These are phyloP conservation scores for Aspergillus latus DNA, from an alignment of 2,329 filamentous ascomycete genomes.

Conservation along the genomic window DNA sequence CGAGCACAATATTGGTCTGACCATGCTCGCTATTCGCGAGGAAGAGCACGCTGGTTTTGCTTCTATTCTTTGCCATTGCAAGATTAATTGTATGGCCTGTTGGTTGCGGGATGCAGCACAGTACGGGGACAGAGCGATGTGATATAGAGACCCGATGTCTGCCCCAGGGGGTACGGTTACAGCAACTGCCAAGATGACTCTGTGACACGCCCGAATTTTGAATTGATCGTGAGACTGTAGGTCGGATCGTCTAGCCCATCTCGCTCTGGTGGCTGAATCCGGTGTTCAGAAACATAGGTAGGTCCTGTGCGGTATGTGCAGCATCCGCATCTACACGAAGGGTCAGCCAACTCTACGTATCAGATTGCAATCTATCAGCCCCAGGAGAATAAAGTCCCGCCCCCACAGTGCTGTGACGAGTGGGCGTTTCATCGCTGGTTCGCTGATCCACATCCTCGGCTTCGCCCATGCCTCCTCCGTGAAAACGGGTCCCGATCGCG, in stretches of 20 bases:
- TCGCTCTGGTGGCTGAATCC: too few species aligned
- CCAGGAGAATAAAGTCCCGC: too few species aligned
- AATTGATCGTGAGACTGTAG: neutral
- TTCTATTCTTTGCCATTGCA: neutral
- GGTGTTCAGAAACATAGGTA: too few species aligned
- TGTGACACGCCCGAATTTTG: neutral
- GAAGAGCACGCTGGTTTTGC: constrained; percentile 36
- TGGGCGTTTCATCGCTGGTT: neutral
- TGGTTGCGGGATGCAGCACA: too few species aligned
- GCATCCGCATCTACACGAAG: too few species aligned
- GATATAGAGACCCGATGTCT: neutral
- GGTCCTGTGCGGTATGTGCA: too few species aligned
- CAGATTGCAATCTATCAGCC: too few species aligned
- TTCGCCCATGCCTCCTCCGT: neutral
- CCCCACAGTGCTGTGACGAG: neutral
- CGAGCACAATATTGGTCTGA: constrained; percentile 50
- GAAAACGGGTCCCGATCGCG: neutral
- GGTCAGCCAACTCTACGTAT: neutral
- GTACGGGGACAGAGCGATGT: neutral
- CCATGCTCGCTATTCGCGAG: constrained; percentile 50
- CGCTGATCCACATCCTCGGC: too few species aligned
- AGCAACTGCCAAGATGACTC: neutral
- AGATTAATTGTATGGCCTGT: neutral
- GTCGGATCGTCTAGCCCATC: too few species aligned
- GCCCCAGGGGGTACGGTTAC: neutral